These are phyloP conservation scores for Pythium chondricola DNA, from an alignment of 352 stramenopile genomes.

Conservation along the genomic window DNA sequence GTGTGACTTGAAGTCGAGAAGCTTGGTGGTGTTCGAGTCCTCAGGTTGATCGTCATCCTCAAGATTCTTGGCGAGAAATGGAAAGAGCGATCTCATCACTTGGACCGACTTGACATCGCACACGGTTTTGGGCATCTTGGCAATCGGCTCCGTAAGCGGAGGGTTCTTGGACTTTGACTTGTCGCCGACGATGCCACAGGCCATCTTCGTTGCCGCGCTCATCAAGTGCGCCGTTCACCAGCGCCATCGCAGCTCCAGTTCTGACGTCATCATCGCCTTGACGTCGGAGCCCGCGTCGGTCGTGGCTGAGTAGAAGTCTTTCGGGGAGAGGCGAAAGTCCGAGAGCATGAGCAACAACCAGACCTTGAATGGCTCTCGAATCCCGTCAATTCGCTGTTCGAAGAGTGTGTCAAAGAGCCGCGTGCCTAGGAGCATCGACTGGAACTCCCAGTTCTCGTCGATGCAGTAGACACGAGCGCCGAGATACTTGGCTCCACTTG, in stretches of 20 bases:
- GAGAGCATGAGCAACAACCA: constrained; percentile 13
- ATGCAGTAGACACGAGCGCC: constrained; percentile 17
- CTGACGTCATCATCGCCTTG: constrained; percentile 13
- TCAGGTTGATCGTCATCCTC: neutral
- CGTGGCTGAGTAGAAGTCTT: constrained; percentile 16
- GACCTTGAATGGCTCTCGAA: constrained; percentile 10
- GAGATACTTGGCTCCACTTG: constrained; percentile 12
- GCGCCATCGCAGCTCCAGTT: constrained; percentile 16
- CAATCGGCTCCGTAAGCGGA: constrained; percentile 15
- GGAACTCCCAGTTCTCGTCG: constrained; percentile 12
- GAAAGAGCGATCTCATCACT: constrained; percentile 8
- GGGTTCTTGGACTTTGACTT: constrained; percentile 9
- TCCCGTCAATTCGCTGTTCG: constrained; percentile 8
- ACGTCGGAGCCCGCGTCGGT: constrained; percentile 16
- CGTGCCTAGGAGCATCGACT: constrained; percentile 15
- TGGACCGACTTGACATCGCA: constrained; percentile 11
- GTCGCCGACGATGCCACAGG: constrained; percentile 17
- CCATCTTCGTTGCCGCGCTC: constrained; percentile 18
- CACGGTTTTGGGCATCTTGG: constrained; percentile 9
- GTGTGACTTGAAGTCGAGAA: neutral
- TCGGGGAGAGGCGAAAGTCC: constrained; percentile 14
- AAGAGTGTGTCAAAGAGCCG: too few relatives aligned
- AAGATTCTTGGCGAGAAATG: neutral
- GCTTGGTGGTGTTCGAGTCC: neutral
- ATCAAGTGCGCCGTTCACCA: constrained; percentile 19